Evolutionary conservation across 306 rosid species (phyloP).

Genomic region (Cucurbita argyrosperma): DNA sequence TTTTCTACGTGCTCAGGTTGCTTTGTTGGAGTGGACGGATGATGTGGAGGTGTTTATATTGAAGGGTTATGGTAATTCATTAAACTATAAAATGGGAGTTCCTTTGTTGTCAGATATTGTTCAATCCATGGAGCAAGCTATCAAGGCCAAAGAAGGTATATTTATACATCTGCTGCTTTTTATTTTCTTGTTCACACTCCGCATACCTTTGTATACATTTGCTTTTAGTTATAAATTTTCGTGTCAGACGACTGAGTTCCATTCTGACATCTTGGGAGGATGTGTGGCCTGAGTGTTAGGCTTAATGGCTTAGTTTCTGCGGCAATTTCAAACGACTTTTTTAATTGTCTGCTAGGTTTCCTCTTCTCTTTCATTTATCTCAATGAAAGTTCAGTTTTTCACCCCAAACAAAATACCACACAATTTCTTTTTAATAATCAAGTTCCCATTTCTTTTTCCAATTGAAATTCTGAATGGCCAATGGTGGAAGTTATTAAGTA

Average conservation of each 20-base stretch:
- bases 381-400: too few relatives aligned
- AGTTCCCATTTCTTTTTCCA: not conserved
- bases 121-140: slow-evolving; percentile 64
- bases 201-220: not conserved
- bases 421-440: not conserved
- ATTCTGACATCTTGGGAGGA: too few relatives aligned
- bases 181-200: not conserved
- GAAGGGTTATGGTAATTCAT: slow-evolving; percentile 79
- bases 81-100: slow-evolving; percentile 76
- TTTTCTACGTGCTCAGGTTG: slow-evolving; percentile 23
- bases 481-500: not conserved
- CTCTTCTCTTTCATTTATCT: too few relatives aligned
- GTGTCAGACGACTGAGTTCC: too few relatives aligned
- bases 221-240: not conserved
- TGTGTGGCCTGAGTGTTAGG: too few relatives aligned
- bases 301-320: too few relatives aligned
- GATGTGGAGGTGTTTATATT: slow-evolving; percentile 61
- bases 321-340: too few relatives aligned
- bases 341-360: too few relatives aligned
- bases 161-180: not conserved
- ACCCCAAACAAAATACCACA: not conserved
- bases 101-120: slow-evolving; percentile 70
- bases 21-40: slow-evolving; percentile 80
- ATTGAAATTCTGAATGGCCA: not conserved
- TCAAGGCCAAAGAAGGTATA: slow-evolving; percentile 57